phyloP scores from a whole-genome alignment of 306 rosid species.

The Trifolium pratense region DNA sequence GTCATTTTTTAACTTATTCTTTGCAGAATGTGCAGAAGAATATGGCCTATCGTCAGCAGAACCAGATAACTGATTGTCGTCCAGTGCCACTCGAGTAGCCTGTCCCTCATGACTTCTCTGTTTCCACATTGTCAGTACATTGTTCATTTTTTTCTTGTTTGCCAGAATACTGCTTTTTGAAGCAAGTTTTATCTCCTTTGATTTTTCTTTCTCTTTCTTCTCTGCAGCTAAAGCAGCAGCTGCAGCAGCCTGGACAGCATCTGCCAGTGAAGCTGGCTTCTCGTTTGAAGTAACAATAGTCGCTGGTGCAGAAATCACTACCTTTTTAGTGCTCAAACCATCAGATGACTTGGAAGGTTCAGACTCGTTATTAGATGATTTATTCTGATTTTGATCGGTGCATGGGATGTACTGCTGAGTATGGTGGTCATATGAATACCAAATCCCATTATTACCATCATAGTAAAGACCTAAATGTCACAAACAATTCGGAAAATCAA shows the following conservation, averaged over 20 bases:
- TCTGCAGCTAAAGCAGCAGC: slow-evolving; percentile 95
- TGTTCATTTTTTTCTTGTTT: slow-evolving; percentile 94
- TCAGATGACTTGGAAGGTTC: slow-evolving; percentile 71
- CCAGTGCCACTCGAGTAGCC: slow-evolving; percentile 82
- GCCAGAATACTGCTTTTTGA: slow-evolving; percentile 95
- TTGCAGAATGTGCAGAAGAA: slow-evolving; percentile 60
- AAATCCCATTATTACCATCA: slow-evolving; percentile 82
- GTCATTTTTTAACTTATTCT: slow-evolving; percentile 68
- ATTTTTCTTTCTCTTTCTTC: slow-evolving; percentile 88
- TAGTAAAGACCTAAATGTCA: slow-evolving; percentile 79
- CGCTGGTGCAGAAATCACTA: slow-evolving; percentile 92
- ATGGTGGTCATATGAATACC: slow-evolving; percentile 92
- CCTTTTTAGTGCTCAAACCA: slow-evolving; percentile 70
- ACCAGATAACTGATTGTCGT: slow-evolving; percentile 62
- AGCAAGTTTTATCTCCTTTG: slow-evolving; percentile 92
- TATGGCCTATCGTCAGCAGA: slow-evolving; percentile 66
- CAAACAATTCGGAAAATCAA: slow-evolving; percentile 37
- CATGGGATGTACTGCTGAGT: slow-evolving; percentile 83
- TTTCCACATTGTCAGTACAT: slow-evolving; percentile 95
- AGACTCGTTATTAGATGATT: slow-evolving; percentile 58
- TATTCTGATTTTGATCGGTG: slow-evolving; percentile 75
- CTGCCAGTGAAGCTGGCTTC: slow-evolving; percentile 86
- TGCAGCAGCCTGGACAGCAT: slow-evolving; percentile 94
- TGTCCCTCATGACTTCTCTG: slow-evolving; percentile 98
- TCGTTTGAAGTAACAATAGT: slow-evolving; percentile 65